These are phyloP conservation scores for Paramecium octaurelia DNA, from an alignment of 73 alveolate genomes.

Conservation along the genomic window DNA sequence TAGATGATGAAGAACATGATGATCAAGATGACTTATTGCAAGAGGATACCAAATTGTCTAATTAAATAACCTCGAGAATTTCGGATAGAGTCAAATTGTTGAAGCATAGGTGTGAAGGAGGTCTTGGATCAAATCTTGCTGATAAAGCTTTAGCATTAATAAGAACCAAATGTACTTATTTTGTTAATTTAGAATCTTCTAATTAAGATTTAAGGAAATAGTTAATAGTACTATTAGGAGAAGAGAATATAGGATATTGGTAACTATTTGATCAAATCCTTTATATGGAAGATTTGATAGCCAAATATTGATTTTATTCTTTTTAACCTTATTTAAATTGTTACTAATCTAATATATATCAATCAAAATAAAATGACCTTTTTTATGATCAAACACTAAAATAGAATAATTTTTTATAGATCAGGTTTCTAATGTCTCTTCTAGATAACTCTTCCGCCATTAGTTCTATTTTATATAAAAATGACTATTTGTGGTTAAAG, in stretches of 20 bases:
- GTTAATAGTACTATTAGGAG: conserved; percentile 46
- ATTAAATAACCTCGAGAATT: conserved; percentile 32
- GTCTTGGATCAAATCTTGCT: conserved; percentile 50
- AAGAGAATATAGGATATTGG: conserved; percentile 69
- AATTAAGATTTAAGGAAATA: conserved; percentile 46
- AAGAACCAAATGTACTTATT: neutral
- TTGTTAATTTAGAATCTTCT: neutral
- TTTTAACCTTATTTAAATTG: too few relatives aligned
- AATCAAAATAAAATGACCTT: too few relatives aligned
- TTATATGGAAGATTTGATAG: conserved; percentile 47
- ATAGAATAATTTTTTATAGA: too few relatives aligned
- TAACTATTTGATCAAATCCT: conserved; percentile 60
- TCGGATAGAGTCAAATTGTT: conserved; percentile 58
- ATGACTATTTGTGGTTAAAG: too few relatives aligned
- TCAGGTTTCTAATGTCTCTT: too few relatives aligned
- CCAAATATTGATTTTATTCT: neutral
- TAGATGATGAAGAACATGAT: conserved; percentile 43
- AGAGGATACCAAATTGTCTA: conserved; percentile 31
- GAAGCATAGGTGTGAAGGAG: conserved; percentile 67
- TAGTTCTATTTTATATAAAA: too few relatives aligned
- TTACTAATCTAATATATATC: too few relatives aligned
- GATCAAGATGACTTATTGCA: conserved; percentile 27
- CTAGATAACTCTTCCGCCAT: too few relatives aligned
- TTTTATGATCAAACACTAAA: too few relatives aligned
- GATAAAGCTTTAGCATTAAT: conserved; percentile 36